Percentiles rank a stretch among this genome's conserved stretches.
phyloP scores from a whole-genome alignment of 2,329 filamentous ascomycete species.

The Microcyclosporella mali region DNA sequence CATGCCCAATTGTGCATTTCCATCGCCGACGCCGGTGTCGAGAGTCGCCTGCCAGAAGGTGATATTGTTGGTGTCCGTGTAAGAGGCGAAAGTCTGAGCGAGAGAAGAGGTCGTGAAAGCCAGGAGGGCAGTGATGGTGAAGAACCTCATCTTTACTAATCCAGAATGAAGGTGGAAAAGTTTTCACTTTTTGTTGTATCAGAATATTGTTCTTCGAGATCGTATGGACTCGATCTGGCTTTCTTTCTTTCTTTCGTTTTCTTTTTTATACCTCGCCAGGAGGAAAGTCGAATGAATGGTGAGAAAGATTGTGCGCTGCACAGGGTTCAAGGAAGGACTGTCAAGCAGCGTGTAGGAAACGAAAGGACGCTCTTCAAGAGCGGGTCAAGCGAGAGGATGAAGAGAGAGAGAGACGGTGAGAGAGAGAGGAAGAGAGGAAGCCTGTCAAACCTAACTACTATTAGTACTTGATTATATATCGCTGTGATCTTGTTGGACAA shows the following conservation, averaged over 20 bases:
- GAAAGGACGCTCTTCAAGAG: conserved; percentile 17
- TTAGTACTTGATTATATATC: no score
- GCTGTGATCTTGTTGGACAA: background rate
- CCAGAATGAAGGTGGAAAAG: no score
- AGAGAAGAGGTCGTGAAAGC: conserved; percentile 16
- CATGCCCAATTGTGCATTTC: conserved; percentile 50
- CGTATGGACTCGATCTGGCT: no score
- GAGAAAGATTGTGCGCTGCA: conserved; percentile 5
- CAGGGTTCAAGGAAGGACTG: conserved; percentile 14
- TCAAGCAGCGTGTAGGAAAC: conserved; percentile 6
- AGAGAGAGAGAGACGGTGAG: no score
- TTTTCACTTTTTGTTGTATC: no score
- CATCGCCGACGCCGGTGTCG: conserved; percentile 35
- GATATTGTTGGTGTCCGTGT: conserved; percentile 44
- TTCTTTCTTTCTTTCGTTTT: no score
- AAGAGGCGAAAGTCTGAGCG: conserved; percentile 23
- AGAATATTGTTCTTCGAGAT: no score
- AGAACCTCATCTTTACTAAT: conserved; percentile 25
- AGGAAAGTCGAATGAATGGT: conserved; percentile 15
- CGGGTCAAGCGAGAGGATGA: background rate
- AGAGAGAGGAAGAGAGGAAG: no score
- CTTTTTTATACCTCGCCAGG: conserved; percentile 14
- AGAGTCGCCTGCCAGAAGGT: conserved; percentile 48
- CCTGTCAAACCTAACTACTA: conserved; percentile 4
- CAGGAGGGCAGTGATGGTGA: conserved; percentile 15